Evolutionary conservation across 768 basidiomycete genomes (phyloP).

Genomic region (Solioccasus polychromus): DNA sequence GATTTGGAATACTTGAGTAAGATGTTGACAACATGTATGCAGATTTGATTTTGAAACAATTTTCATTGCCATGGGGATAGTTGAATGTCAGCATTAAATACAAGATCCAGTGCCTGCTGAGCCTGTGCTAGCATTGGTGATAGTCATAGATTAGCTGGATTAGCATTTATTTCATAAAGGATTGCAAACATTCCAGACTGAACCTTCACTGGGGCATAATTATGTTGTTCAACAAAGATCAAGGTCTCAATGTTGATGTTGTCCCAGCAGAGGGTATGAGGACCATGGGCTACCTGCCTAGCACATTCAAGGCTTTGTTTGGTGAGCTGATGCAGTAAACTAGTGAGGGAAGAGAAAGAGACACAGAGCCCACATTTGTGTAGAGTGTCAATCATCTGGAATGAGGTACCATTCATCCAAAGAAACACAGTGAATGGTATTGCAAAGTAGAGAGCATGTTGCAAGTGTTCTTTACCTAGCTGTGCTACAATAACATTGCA

Average conservation of each 20-base stretch:
- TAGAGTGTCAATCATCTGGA: background rate
- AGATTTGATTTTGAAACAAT: background rate
- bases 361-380: background rate
- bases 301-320: background rate
- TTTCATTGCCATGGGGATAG: background rate
- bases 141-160: background rate
- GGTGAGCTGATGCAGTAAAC: background rate
- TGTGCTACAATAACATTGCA: constrained; percentile 4
- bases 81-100: background rate
- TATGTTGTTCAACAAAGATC: constrained; percentile 30
- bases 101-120: background rate
- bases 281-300: background rate
- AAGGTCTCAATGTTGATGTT: constrained; percentile 33
- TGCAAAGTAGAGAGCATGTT: background rate
- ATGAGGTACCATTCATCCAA: background rate
- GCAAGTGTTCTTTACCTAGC: background rate
- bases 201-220: too few species aligned
- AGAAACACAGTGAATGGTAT: constrained; percentile 1
- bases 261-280: constrained; percentile 13
- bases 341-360: too few species aligned
- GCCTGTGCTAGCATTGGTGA: background rate
- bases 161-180: background rate
- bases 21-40: background rate
- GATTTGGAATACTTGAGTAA: background rate
- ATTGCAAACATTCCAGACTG: too few species aligned